A percentile compares a stretch with the other conserved stretches of the same genome.
Conservation (phyloP, 2,329 filamentous ascomycete species). For the Alternaria sp. region DNA sequence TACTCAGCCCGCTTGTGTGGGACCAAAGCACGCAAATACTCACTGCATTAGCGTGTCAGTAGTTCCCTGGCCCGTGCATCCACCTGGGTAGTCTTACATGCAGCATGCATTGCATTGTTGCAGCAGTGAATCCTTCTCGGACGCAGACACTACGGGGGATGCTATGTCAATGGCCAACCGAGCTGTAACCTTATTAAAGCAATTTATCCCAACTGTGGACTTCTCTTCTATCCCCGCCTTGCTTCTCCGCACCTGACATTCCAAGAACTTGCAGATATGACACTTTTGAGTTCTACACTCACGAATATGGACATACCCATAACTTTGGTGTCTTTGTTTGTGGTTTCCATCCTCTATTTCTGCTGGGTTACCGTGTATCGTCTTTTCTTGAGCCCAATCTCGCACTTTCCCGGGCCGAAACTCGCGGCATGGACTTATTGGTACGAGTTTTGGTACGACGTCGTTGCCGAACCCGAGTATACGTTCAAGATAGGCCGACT, state of each 20-base stretch:
- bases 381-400: slow-evolving; percentile 15
- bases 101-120: not conserved
- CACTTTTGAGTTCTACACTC: not conserved
- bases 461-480: slow-evolving; percentile 18
- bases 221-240: not conserved
- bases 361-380: slow-evolving; percentile 12
- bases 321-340: slow-evolving; percentile 1
- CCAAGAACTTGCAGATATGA: not conserved
- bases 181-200: not conserved
- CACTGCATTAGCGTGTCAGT: not conserved
- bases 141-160: not conserved
- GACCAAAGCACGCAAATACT: not conserved
- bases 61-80: not conserved
- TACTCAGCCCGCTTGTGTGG: not conserved
- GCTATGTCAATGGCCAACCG: not conserved
- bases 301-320: not conserved
- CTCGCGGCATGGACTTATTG: slow-evolving; percentile 21
- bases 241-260: not conserved
- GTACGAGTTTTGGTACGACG: slow-evolving; percentile 21
- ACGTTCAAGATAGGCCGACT: slow-evolving; percentile 6
- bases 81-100: not conserved
- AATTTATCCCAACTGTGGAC: not conserved
- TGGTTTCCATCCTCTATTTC: not conserved
- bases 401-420: slow-evolving; percentile 24
- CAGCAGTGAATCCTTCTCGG: not conserved